Evolutionary conservation across 1,139 yeast genomes (phyloP).

Genomic region (Blastobotrys malaysiensis): DNA sequence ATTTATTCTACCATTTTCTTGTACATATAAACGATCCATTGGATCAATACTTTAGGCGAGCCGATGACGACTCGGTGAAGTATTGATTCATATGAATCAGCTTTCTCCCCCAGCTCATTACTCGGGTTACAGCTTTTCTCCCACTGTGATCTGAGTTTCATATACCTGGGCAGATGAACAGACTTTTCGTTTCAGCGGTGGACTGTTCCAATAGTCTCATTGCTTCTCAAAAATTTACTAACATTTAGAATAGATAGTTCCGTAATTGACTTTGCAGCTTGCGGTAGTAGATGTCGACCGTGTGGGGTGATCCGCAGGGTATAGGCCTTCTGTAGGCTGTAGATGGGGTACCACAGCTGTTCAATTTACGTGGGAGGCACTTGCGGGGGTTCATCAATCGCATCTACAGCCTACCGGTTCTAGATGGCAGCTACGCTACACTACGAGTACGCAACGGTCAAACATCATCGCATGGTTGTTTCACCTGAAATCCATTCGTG

Average conservation of each 20-base stretch:
- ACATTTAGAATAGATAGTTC: neutral
- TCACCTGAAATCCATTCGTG: neutral
- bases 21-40: slow-evolving; percentile 3
- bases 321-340: neutral
- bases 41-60: neutral
- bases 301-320: neutral
- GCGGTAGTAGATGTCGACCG: too few species aligned
- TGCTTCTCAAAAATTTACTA: slow-evolving; percentile 3
- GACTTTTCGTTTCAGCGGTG: slow-evolving; percentile 12
- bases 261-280: too few species aligned
- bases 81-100: slow-evolving; percentile 1
- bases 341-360: neutral
- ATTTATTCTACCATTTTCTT: neutral
- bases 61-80: neutral
- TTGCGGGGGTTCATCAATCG: neutral
- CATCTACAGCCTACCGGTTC: neutral
- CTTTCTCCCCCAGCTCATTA: slow-evolving; percentile 4
- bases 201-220: neutral
- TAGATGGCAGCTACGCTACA: neutral
- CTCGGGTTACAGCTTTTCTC: neutral
- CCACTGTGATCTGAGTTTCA: neutral
- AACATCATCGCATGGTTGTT: neutral
- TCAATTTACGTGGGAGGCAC: neutral
- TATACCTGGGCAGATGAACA: slow-evolving; percentile 7
- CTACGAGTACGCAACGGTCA: neutral